Base-by-base conservation (phyloP, 2,329 filamentous ascomycete species). In the Sporothrix brunneoviolacea region DNA sequence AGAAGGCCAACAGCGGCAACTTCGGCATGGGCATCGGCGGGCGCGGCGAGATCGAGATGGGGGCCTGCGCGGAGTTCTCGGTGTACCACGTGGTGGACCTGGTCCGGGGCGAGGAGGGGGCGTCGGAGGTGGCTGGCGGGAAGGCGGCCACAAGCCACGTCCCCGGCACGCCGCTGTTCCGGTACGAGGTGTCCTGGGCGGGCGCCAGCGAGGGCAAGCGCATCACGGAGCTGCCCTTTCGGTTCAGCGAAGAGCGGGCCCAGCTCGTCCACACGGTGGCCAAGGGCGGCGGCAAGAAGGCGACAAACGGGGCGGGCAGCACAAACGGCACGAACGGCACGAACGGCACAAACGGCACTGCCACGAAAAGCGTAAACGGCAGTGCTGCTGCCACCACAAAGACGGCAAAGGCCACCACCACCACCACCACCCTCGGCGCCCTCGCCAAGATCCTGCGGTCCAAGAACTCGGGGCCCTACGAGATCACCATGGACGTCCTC, bases 381-480 rank as follows among this genome's bases (percentile, higher is more conserved):
- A n/a, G n/a, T n/a, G n/a, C n/a, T n/a, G n/a, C n/a, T n/a, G n/a
- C 24, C 27, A 19, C 37, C 19, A 61, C 62, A 4, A 63, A 54
- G 18, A n/a, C 41, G n/a, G n/a, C n/a, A n/a, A n/a, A n/a, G 3
- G 33, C 41, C 28, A 38, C 33, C 8, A 18, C 35, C 16, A 32
- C 44, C 8, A 10, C 27, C 16, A 24, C 45, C 1, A 48, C 27
- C 3, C 16, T 40, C 46, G 38, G 46, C 16, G 19, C 6, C 24
- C 42, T 75, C 4, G 68, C 71, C 0, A 62, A 61, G 3, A 64
- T 74, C 2, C 56, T 77, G 0, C 67, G 75, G 0, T 73, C 70
- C 13, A 79, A 78, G 57, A 77, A 76, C 39, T 64, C 73, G 0
- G 74, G 74, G 0, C 74, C 75, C 0, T 79, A 67, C 52, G 73